Evolutionary conservation across 805 yeast species (phyloP).

Genomic region (Saccharomyces eubayanus): DNA sequence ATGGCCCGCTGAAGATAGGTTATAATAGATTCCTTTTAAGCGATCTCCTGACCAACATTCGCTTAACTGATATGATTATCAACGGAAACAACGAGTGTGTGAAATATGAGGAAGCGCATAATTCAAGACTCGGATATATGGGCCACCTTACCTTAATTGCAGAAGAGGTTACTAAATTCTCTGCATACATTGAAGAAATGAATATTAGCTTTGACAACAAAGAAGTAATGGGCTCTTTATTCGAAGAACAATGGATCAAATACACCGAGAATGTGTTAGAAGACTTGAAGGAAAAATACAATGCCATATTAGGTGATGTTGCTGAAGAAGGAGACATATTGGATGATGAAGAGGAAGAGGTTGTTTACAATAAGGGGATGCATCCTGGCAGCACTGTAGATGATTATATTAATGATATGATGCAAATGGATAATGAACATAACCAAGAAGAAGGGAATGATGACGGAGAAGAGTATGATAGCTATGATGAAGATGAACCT

Average conservation of each 20-base stretch:
- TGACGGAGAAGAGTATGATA: constrained; percentile 21
- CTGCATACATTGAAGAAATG: constrained; percentile 36
- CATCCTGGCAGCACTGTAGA: constrained; percentile 13
- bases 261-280: constrained; percentile 77
- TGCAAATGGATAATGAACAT: constrained; percentile 48
- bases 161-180: constrained; percentile 90
- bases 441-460: constrained; percentile 19
- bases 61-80: constrained; percentile 55
- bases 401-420: constrained; percentile 24
- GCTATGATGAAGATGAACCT: constrained; percentile 46
- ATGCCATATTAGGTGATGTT: constrained; percentile 81
- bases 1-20: constrained; percentile 66
- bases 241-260: constrained; percentile 51
- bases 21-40: constrained; percentile 54
- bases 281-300: constrained; percentile 88
- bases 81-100: constrained; percentile 54
- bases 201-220: constrained; percentile 23
- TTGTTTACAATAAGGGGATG: constrained; percentile 5
- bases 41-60: constrained; percentile 53
- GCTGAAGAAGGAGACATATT: constrained; percentile 36
- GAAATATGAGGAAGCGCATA: constrained; percentile 50
- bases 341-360: constrained; percentile 29
- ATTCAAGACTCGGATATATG: constrained; percentile 85
- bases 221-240: constrained; percentile 19
- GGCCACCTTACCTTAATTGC: constrained; percentile 91